Evolutionary conservation across 495 filamentous ascomycete species (phyloP).

Genomic region (Podospora pseudocomata): DNA sequence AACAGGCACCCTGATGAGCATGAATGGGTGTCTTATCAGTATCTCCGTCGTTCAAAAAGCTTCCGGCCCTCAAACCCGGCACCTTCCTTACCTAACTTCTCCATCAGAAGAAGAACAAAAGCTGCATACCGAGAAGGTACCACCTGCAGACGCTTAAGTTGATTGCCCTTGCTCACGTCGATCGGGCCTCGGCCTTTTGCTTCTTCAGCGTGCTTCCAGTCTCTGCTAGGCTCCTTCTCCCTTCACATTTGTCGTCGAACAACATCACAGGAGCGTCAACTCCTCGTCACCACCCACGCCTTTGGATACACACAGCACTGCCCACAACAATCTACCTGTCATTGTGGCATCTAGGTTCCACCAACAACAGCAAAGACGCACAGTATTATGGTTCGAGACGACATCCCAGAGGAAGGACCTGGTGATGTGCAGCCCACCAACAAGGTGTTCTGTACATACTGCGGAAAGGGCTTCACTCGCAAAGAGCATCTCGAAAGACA

Average conservation of each 20-base stretch:
- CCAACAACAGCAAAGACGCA: neutral
- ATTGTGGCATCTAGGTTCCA: neutral
- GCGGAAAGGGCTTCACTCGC: conserved; percentile 60
- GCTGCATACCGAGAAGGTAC: conserved; percentile 9
- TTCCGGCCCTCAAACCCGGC: conserved; percentile 13
- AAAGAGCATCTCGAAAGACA: conserved; percentile 66
- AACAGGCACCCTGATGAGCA: conserved; percentile 13
- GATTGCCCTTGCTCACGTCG: conserved; percentile 23
- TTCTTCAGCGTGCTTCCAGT: conserved; percentile 12
- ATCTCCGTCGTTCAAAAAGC: conserved; percentile 32
- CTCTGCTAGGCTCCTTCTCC: conserved; percentile 15
- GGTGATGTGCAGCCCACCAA: conserved; percentile 4
- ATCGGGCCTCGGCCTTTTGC: conserved; percentile 9
- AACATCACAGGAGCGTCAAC: conserved; percentile 1
- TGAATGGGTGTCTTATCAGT: conserved; percentile 21
- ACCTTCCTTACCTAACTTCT: conserved; percentile 14
- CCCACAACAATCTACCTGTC: neutral
- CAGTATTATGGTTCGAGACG: neutral
- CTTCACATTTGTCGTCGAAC: conserved; percentile 11
- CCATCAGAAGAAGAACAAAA: neutral
- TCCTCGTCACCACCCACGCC: conserved; percentile 1
- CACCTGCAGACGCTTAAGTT: conserved; percentile 25
- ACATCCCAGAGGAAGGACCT: neutral
- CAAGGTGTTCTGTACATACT: conserved; percentile 60
- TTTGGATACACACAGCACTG: neutral